Evolutionary conservation across 225 moss, liverwort and hornwort species (phyloP), one percentile per base, ranked within the genome.

Genomic region (Antitrichia curtipendula): DNA sequence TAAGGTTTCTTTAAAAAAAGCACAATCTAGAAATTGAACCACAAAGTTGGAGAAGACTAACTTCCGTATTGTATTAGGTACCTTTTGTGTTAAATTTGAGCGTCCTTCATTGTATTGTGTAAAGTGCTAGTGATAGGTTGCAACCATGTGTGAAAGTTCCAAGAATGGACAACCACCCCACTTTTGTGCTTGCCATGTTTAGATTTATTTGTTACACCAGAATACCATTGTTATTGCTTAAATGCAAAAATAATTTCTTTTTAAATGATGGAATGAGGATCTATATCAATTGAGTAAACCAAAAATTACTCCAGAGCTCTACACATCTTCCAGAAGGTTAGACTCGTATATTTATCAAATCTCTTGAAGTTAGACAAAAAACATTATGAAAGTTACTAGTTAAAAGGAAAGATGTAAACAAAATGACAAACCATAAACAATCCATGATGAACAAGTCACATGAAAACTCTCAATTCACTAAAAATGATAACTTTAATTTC

Each of bases 341-440:
- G 0, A 45, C 28, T 71, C 16, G 2, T 27, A 28, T 0, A 28
- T 16, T 1, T 38, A 3, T 16, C 71, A 43, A 71, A 43, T 27
- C 27, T 71, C 16, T 45, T 71, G 28, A 45, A 28, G 16, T 10
- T 45, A 27, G 6, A 28, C 3, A n/a, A 13, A 40, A 40, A 36
- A 40, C 24, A 23, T 69, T 40, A 0, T 40, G 2, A 69, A 41
- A 3, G 3, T 40, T 40, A 29, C 45, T 16, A 27, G 28, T 72
- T 0, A 17, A 72, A 72, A 72, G 1, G 9, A 0, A 41, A 28
- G 6, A 45, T 17, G 28, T 28, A 28, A 27, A 9, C 43, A 40
- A 28, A 43, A 25, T 0, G 1, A 9, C 9, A 43, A 71, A 27
- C 1, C 1, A 0, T 43, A 43, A 16, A 28, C 9, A 0, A 5